Conservation (phyloP, 2,329 filamentous ascomycete species). For the Alternaria triticimaculans region DNA sequence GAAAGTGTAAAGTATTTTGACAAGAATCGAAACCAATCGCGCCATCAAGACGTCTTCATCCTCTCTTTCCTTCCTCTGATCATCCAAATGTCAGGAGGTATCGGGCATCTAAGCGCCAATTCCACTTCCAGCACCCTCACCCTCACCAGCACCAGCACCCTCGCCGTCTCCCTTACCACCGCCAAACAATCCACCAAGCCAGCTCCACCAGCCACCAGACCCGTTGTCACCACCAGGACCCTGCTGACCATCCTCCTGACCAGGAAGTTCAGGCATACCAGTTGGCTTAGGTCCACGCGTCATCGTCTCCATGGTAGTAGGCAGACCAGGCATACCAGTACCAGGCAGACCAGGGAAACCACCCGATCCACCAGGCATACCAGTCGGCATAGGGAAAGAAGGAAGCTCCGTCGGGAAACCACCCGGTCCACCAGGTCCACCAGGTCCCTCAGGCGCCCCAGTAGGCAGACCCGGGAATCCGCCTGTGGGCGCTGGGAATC, state of each 20-base stretch:
- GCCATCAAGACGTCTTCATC: constrained; percentile 1
- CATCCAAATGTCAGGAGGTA: not conserved
- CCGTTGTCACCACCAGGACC: not conserved
- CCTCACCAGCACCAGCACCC: not conserved
- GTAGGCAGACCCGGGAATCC: not conserved
- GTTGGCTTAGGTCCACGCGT: constrained; percentile 23
- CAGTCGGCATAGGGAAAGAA: constrained; percentile 2
- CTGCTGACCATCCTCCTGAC: not conserved
- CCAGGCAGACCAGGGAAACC: constrained; percentile 2
- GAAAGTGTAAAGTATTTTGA: not conserved
- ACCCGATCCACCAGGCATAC: not conserved
- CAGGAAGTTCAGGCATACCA: constrained; percentile 4
- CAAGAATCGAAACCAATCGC: not conserved
- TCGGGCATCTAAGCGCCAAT: not conserved
- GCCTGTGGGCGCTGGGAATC: not conserved
- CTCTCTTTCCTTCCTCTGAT: not conserved
- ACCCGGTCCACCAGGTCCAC: not conserved
- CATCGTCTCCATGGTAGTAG: constrained; percentile 13
- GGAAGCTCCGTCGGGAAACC: constrained; percentile 5
- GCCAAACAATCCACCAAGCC: constrained; percentile 13
- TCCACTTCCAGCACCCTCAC: not conserved
- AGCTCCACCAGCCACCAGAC: constrained; percentile 11
- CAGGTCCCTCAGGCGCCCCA: not conserved
- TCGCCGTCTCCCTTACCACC: not conserved
- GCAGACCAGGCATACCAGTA: constrained; percentile 6